A percentile compares a stretch with the other conserved stretches of the same genome.
phyloP scores from a whole-genome alignment of 148 eudicot genomes.

The Spergularia bocconei region DNA sequence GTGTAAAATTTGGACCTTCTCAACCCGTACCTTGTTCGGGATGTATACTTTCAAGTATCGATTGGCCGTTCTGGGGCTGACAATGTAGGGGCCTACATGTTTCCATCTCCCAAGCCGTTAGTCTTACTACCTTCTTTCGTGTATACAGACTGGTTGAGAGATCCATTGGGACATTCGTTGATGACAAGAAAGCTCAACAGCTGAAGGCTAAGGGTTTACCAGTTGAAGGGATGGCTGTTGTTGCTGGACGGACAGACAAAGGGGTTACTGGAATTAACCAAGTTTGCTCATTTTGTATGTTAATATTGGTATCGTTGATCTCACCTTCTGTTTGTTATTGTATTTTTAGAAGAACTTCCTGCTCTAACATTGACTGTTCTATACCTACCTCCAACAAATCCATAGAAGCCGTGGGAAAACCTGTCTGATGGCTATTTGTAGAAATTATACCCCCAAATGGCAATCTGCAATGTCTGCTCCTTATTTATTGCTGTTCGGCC shows the following conservation, averaged over 20 bases:
- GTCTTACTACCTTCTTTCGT: conserved; percentile 19
- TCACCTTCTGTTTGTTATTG: conserved; percentile 2
- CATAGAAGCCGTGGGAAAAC: neutral
- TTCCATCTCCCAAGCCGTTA: neutral
- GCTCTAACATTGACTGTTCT: neutral
- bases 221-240: conserved; percentile 59
- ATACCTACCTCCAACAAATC: neutral
- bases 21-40: neutral
- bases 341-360: neutral
- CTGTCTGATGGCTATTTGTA: neutral
- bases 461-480: neutral
- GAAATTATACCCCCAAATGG: neutral
- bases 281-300: conserved; percentile 96
- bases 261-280: conserved; percentile 88
- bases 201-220: conserved; percentile 79
- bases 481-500: neutral
- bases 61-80: neutral
- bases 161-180: conserved; percentile 75
- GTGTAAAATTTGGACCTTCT: neutral
- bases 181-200: conserved; percentile 69
- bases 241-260: conserved; percentile 98
- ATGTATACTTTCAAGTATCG: neutral
- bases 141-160: conserved; percentile 61
- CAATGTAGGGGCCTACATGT: neutral
- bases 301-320: conserved; percentile 16